A percentile compares a stretch with the other conserved stretches of the same genome.
phyloP scores from a whole-genome alignment of 2,329 filamentous ascomycete species.

The Dryadomyces quercus-mongolicae region DNA sequence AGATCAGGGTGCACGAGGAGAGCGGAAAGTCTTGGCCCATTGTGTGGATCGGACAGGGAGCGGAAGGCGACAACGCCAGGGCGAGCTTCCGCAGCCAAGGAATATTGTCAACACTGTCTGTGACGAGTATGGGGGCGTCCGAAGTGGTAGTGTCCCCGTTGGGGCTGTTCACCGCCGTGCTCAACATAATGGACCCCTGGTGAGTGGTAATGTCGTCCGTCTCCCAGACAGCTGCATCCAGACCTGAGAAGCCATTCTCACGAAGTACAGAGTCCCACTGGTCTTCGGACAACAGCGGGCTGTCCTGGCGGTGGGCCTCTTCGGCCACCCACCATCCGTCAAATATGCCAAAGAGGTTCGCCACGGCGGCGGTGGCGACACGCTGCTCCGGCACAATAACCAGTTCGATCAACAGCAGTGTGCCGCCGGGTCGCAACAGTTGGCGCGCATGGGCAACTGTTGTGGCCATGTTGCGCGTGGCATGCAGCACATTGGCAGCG shows the following conservation, averaged over 20 bases:
- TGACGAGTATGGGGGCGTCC: conserved; percentile 3
- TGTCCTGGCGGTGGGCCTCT: conserved; percentile 9
- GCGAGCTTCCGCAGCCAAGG: conserved; percentile 6
- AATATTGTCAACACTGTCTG: conserved; percentile 6
- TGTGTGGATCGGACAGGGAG: neutral
- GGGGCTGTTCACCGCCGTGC: conserved; percentile 4
- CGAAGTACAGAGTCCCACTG: conserved; percentile 11
- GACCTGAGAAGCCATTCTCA: conserved; percentile 10
- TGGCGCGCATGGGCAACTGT: conserved; percentile 12
- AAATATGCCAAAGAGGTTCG: conserved; percentile 13
- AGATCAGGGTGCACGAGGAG: conserved; percentile 4
- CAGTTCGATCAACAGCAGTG: conserved; percentile 11
- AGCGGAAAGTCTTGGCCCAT: conserved; percentile 2
- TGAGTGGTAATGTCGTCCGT: conserved; percentile 10
- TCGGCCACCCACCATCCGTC: conserved; percentile 13
- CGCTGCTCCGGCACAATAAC: conserved; percentile 10
- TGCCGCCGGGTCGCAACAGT: conserved; percentile 16
- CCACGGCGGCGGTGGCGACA: conserved; percentile 8
- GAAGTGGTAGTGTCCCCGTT: too few species aligned
- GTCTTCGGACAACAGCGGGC: conserved; percentile 9
- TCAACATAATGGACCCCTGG: conserved; percentile 12
- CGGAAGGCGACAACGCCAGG: neutral
- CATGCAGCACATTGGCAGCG: conserved; percentile 22
- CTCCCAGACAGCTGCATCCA: conserved; percentile 11
- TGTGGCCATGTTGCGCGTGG: conserved; percentile 14